Conservation (phyloP, 1,284 basidiomycete species). For the Cutaneotrichosporon spelunceum region DNA sequence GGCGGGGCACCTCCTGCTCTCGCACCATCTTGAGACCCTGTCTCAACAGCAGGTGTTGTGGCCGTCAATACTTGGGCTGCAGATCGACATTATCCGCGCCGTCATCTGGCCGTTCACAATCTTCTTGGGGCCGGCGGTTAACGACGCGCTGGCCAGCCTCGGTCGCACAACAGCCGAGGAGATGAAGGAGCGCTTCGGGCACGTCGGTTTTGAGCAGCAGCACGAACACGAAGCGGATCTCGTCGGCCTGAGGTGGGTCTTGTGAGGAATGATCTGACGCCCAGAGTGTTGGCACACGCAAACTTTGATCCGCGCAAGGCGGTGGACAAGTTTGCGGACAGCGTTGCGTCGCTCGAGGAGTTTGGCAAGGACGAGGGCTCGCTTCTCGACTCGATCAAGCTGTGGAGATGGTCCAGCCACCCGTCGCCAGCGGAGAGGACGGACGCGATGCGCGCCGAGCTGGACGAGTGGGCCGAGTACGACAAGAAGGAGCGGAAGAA, state of each 20-base stretch:
- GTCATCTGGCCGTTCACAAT: slow-evolving; percentile 81
- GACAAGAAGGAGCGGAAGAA: background rate
- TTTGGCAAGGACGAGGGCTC: slow-evolving; percentile 23
- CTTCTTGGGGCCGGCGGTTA: slow-evolving; percentile 83
- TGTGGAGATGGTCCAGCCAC: slow-evolving; percentile 54
- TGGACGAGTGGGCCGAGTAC: slow-evolving; percentile 59
- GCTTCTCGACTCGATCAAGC: slow-evolving; percentile 35
- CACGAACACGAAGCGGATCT: slow-evolving; percentile 86
- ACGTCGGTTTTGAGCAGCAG: slow-evolving; percentile 60
- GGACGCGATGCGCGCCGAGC: slow-evolving; percentile 60
- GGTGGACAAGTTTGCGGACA: slow-evolving; percentile 35
- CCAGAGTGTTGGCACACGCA: slow-evolving; percentile 75
- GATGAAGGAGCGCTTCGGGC: slow-evolving; percentile 61
- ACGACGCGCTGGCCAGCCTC: slow-evolving; percentile 77
- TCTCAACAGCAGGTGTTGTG: slow-evolving; percentile 75
- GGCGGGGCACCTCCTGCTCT: slow-evolving; percentile 76
- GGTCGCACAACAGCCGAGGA: slow-evolving; percentile 72
- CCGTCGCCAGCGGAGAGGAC: slow-evolving; percentile 63
- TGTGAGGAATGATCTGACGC: background rate
- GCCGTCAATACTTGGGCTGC: slow-evolving; percentile 71
- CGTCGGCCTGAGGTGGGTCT: slow-evolving; percentile 68
- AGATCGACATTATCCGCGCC: slow-evolving; percentile 69
- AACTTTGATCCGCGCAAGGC: slow-evolving; percentile 69
- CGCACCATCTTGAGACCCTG: slow-evolving; percentile 83
- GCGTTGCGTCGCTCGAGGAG: slow-evolving; percentile 41